Conservation (phyloP, 2,329 filamentous ascomycete genomes). For the Penicillium decumbens region DNA sequence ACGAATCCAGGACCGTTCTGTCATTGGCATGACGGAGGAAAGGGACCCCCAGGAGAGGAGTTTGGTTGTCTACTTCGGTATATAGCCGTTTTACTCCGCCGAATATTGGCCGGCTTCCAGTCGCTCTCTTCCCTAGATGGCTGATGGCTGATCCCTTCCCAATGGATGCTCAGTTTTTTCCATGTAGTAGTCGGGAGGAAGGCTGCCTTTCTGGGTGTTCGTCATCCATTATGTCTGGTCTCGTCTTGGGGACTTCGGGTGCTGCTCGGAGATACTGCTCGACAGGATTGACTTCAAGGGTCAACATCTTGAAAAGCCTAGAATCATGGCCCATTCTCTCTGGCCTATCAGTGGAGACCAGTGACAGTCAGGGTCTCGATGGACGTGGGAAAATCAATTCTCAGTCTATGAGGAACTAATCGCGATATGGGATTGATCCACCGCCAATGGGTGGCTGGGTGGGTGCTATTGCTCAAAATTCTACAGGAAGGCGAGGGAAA, state of each 20-base stretch:
- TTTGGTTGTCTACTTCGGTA: not conserved
- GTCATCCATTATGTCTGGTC: not conserved
- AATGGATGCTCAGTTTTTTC: not conserved
- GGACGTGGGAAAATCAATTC: not conserved
- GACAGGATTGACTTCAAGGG: not conserved
- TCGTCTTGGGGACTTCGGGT: not conserved
- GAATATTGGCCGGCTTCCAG: not conserved
- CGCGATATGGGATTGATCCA: not conserved
- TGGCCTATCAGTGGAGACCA: not conserved
- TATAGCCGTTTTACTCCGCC: not conserved
- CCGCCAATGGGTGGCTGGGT: not conserved
- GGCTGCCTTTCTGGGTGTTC: not conserved
- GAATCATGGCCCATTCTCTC: not conserved
- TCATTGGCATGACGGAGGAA: too few species aligned
- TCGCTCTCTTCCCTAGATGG: not conserved
- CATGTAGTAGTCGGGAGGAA: not conserved
- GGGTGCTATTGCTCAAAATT: not conserved
- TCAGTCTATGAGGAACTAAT: not conserved
- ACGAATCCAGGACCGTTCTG: too few species aligned
- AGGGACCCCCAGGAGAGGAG: not conserved
- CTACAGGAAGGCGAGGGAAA: not conserved
- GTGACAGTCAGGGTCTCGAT: not conserved
- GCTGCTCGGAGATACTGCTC: too few species aligned
- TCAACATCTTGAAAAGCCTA: not conserved
- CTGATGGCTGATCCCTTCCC: not conserved